phyloP scores from a whole-genome alignment of 2,329 filamentous ascomycete genomes.

The Alternaria longipes region DNA sequence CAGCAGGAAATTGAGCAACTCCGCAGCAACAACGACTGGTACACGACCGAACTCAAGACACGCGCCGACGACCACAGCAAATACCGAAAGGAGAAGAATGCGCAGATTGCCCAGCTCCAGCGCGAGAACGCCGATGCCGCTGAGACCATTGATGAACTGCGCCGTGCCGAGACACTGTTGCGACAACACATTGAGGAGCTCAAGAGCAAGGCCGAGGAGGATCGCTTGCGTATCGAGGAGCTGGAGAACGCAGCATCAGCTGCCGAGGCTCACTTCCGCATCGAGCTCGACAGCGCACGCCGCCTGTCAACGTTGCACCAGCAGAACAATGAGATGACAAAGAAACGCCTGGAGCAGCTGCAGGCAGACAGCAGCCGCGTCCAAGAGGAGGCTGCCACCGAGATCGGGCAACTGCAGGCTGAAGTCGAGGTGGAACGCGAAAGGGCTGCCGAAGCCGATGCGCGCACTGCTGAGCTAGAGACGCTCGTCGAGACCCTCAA shows the following conservation, averaged over 20 bases:
- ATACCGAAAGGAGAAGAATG: slow-evolving; percentile 93
- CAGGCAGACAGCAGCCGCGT: slow-evolving; percentile 70
- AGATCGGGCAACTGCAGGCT: slow-evolving; percentile 59
- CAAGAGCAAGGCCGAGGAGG: slow-evolving; percentile 86
- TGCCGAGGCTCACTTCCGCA: slow-evolving; percentile 84
- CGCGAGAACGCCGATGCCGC: slow-evolving; percentile 86
- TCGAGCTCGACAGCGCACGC: slow-evolving; percentile 82
- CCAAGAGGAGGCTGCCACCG: slow-evolving; percentile 72
- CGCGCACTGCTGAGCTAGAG: slow-evolving; percentile 71
- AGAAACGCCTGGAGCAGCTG: slow-evolving; percentile 74
- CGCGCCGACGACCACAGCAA: slow-evolving; percentile 88
- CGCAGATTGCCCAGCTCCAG: slow-evolving; percentile 86
- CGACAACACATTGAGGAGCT: slow-evolving; percentile 83
- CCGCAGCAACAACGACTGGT: slow-evolving; percentile 91
- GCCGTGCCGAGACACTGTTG: slow-evolving; percentile 80
- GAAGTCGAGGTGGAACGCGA: slow-evolving; percentile 63
- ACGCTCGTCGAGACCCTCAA: slow-evolving; percentile 68
- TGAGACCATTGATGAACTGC: slow-evolving; percentile 78
- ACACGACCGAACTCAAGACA: slow-evolving; percentile 88
- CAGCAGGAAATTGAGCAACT: slow-evolving; percentile 90
- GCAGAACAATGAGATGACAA: slow-evolving; percentile 76
- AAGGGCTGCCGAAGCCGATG: slow-evolving; percentile 70
- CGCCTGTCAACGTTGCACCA: slow-evolving; percentile 85
- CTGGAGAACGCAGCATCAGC: slow-evolving; percentile 83
- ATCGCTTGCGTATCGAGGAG: slow-evolving; percentile 81